Percentiles rank a stretch among this genome's conserved stretches.
Evolutionary conservation across 768 basidiomycete species (phyloP).

Genomic region (Suillus luteus): DNA sequence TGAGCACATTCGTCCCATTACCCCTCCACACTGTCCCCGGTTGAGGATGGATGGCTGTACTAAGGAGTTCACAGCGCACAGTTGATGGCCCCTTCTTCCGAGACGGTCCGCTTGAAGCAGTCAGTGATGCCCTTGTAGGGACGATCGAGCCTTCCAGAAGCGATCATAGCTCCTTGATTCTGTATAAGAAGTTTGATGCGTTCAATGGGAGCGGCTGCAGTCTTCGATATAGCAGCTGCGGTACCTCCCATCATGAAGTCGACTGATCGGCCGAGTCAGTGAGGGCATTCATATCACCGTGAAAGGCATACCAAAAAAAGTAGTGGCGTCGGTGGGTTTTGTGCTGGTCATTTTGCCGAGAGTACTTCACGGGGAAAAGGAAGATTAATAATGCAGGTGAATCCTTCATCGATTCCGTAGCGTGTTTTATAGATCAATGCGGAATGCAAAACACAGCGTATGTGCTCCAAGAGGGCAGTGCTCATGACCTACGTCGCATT

Average conservation of each 20-base stretch:
- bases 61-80: slow-evolving; percentile 29
- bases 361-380: not conserved
- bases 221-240: slow-evolving; percentile 39
- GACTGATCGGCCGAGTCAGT: slow-evolving; percentile 25
- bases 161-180: slow-evolving; percentile 41
- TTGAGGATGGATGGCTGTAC: not conserved
- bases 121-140: slow-evolving; percentile 40
- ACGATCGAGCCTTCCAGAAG: slow-evolving; percentile 37
- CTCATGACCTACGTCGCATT: not conserved
- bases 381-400: not conserved
- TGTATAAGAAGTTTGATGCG: slow-evolving; percentile 43
- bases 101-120: slow-evolving; percentile 36
- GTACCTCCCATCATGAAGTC: slow-evolving; percentile 42
- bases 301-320: slow-evolving; percentile 22
- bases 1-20: slow-evolving; percentile 44
- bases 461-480: not conserved
- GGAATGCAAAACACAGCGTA: too few relatives aligned
- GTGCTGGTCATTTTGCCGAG: not conserved
- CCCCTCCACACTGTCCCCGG: slow-evolving; percentile 44
- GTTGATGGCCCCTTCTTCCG: slow-evolving; percentile 39
- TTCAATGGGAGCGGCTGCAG: slow-evolving; percentile 42
- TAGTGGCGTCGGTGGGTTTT: slow-evolving; percentile 12
- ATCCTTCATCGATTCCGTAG: not conserved
- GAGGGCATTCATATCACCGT: not conserved
- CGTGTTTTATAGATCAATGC: not conserved